Evolutionary conservation across 1,139 yeast genomes (phyloP), one percentile per base, ranked within the genome.

Genomic region (Hansenula anomala): DNA sequence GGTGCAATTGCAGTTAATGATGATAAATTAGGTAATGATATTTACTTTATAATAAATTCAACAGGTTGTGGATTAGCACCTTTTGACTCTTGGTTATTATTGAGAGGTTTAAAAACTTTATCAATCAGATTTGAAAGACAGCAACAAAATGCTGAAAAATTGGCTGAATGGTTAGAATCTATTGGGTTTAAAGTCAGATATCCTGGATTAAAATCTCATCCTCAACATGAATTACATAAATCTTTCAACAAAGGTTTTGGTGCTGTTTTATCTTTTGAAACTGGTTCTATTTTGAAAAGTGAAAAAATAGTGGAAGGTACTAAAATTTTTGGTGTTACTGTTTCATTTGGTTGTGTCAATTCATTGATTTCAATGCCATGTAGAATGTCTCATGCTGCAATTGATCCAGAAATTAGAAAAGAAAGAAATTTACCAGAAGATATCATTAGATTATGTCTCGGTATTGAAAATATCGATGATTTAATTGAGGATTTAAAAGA

Each of bases 341-440:
- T 90, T 5, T 85, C 95, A 6, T 90, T 90, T 63, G 97, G 97
- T 16, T 85, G 96, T 60, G 96, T 90, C 42, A 87, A 88, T 64
- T 86, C 96, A 16, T 71, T 90, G 54, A 87, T 90, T 43, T 84
- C 94, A 34, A 77, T 89, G 83, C 97, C 97, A 12, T 87, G 96
- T 62, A 78, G 78, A 61, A 89, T 89, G 97, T 86, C 96, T 3
- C 97, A 89, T 58, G 97, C 97, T n/a, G 82, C 96, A 6, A 89
- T 90, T 48, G 96, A 88, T 55, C 83, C 89, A 28, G 79, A 85
- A 55, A 81, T 89, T 9, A 75, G 96, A 59, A 80, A 81, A 43
- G 95, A 85, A 61, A 75, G 97, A 57, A 88, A 81, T 30, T 80
- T 89, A 64, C 96, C 97, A 2, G 96, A 89, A 61, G 97, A 90